Base-by-base conservation (phyloP, 768 basidiomycete species). In the Termitomyces bulborhizus region DNA sequence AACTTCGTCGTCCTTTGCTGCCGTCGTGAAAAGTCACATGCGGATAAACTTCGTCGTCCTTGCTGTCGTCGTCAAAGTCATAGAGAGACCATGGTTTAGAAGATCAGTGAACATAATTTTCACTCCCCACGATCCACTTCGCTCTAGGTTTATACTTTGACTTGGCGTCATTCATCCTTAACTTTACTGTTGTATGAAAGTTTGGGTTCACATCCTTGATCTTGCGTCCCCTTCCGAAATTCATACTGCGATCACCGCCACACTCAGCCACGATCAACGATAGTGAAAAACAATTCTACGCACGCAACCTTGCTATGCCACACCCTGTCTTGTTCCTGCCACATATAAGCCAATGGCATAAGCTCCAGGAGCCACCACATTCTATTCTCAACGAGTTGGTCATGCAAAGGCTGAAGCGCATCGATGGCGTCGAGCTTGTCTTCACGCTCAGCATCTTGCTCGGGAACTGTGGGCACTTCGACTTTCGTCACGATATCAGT, bases 291-390 rank as follows among this genome's bases (percentile, higher is more conserved):
- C 37, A 21, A 46, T n/a, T 6, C 0, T 8, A 70, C 85, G 54
- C 59, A 89, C 88, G 73, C 73, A 68, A 75, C 80, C 43, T 69
- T 69, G 7, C 56, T 70, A 57, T 81, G 78, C 86, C 85, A 88
- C 15, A 60, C 63, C 1, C 82, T 80, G 1, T 75, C 48, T 0
- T 56, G 59, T 55, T 88, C 82, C 64, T 89, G 87, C 75, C 76
- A 85, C 18, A 71, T 65, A 60, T 75, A 80, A 39, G 62, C 65
- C 52, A 76, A 62, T 15, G 85, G 88, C 0, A 89, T 29, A 27
- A 88, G 68, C 68, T 92, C 89, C 36, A 90, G 68, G n/a, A 87
- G 34, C 87, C 85, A 86, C 89, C 89, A 92, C 1, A 72, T 4
- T 18, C 66, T 68, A 15, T 66, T 65, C 7, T 32, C 43, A 45